phyloP scores from a whole-genome alignment of 2,329 filamentous ascomycete species.

The Colletotrichum cereale region DNA sequence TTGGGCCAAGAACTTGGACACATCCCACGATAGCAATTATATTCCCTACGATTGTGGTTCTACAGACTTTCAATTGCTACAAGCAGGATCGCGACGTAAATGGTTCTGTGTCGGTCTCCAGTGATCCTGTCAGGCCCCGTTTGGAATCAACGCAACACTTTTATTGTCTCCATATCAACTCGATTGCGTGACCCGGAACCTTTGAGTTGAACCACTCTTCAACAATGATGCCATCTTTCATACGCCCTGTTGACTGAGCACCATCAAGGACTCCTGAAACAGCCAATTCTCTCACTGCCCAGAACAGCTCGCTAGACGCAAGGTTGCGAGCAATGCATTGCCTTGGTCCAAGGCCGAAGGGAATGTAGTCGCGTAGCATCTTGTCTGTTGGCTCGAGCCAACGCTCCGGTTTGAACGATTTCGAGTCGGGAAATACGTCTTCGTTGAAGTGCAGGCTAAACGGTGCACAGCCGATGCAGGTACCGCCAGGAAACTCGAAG shows the following conservation, averaged over 20 bases:
- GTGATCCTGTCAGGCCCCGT: background rate
- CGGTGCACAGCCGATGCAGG: constrained; percentile 1
- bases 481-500: constrained; percentile 3
- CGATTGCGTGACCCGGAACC: constrained; percentile 8
- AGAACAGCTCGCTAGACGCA: constrained; percentile 14
- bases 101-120: too few species aligned
- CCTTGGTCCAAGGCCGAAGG: background rate
- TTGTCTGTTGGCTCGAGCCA: constrained; percentile 3
- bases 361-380: constrained; percentile 12
- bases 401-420: background rate
- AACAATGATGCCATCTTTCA: constrained; percentile 5
- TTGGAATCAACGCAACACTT: background rate
- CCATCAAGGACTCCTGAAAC: background rate
- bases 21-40: background rate
- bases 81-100: background rate
- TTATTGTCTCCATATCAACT: background rate
- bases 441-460: constrained; percentile 15
- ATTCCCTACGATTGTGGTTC: background rate
- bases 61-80: background rate
- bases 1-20: background rate
- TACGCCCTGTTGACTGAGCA: background rate
- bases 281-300: constrained; percentile 1
- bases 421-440: background rate
- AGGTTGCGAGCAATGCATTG: constrained; percentile 19
- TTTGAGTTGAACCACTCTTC: constrained; percentile 19